Percentiles rank a stretch among this genome's conserved stretches.
Conservation (phyloP, 2,329 filamentous ascomycete genomes). For the Cercospora nicotianae region DNA sequence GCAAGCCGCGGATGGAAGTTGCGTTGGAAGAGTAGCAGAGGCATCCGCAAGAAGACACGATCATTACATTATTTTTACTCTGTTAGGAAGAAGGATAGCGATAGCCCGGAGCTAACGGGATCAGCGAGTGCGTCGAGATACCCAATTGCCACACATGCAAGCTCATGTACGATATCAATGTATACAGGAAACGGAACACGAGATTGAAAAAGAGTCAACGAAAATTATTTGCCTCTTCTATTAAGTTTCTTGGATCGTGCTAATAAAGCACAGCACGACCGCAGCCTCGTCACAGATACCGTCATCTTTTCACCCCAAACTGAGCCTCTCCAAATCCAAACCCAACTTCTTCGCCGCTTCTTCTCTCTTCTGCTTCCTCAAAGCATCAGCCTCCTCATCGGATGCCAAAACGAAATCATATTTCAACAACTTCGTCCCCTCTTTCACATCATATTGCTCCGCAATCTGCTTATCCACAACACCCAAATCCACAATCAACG, state of each 20-base stretch:
- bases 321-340: not conserved
- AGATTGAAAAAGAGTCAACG: not conserved
- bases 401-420: constrained; percentile 77
- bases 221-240: not conserved
- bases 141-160: not conserved
- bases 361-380: constrained; percentile 65
- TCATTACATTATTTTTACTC: not conserved
- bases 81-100: not conserved
- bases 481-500: constrained; percentile 64
- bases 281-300: not conserved
- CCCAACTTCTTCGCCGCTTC: constrained; percentile 38
- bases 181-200: not conserved
- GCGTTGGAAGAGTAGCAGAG: not conserved
- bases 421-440: constrained; percentile 54
- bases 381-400: constrained; percentile 63
- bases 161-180: not conserved
- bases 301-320: not conserved
- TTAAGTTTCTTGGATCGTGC: not conserved
- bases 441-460: constrained; percentile 61
- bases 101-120: not conserved
- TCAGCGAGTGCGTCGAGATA: not conserved
- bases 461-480: constrained; percentile 55
- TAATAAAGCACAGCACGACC: not conserved
- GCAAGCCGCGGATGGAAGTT: not conserved
- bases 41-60: not conserved